phyloP scores from a whole-genome alignment of 352 stramenopile genomes.

The Globisporangium carolinianum region DNA sequence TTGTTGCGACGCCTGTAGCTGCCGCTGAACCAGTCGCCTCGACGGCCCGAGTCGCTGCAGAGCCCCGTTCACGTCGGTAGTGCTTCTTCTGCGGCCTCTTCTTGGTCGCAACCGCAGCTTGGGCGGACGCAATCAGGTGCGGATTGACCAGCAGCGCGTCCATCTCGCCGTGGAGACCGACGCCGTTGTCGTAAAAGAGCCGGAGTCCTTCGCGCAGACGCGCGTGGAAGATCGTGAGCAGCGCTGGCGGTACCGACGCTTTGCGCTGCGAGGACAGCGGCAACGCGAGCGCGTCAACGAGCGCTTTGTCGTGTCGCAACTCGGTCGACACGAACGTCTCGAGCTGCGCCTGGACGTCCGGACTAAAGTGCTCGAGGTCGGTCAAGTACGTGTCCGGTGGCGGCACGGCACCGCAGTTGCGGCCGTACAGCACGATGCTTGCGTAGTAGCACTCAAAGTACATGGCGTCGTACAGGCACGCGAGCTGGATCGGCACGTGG shows the following conservation, averaged over 20 bases:
- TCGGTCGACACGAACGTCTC: slow-evolving; percentile 61
- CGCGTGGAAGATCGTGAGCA: slow-evolving; percentile 55
- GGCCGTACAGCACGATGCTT: slow-evolving; percentile 62
- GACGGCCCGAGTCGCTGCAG: slow-evolving; percentile 4
- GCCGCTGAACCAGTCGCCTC: neutral
- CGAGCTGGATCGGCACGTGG: slow-evolving; percentile 51
- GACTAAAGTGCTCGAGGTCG: slow-evolving; percentile 42
- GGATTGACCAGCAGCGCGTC: slow-evolving; percentile 50
- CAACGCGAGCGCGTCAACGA: slow-evolving; percentile 39
- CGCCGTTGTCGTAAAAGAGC: slow-evolving; percentile 71
- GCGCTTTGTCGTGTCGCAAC: slow-evolving; percentile 15
- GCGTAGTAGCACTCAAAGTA: slow-evolving; percentile 80
- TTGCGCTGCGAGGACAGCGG: slow-evolving; percentile 21
- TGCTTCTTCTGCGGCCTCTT: slow-evolving; percentile 63
- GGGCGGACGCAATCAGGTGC: slow-evolving; percentile 13
- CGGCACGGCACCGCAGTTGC: slow-evolving; percentile 50
- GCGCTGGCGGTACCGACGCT: slow-evolving; percentile 13
- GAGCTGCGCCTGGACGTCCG: slow-evolving; percentile 25
- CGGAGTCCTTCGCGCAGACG: slow-evolving; percentile 60
- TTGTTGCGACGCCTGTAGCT: neutral
- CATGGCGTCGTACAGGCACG: slow-evolving; percentile 65
- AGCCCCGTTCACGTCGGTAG: slow-evolving; percentile 36
- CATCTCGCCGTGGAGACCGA: slow-evolving; percentile 79
- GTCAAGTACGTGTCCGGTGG: slow-evolving; percentile 48
- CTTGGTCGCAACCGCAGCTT: slow-evolving; percentile 27